Percentiles rank a stretch among this genome's conserved stretches.
phyloP scores from a whole-genome alignment of 352 stramenopile genomes.

The Globisporangium cederbergense region DNA sequence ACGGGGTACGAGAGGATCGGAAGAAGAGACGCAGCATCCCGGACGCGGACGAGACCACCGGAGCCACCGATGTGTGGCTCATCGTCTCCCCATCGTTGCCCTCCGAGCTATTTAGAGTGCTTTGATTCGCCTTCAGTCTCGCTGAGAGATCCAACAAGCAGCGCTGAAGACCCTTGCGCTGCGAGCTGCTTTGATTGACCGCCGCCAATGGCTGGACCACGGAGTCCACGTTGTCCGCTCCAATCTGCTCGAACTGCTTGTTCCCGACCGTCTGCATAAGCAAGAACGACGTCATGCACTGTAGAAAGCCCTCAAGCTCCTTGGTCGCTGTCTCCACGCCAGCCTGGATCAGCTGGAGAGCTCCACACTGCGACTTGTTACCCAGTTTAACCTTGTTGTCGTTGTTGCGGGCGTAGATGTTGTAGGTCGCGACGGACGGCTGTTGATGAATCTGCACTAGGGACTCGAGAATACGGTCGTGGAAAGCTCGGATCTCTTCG shows the following conservation, averaged over 20 bases:
- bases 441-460: background rate
- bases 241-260: background rate
- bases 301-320: slow-evolving; percentile 4
- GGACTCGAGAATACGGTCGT: slow-evolving; percentile 9
- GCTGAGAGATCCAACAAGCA: slow-evolving; percentile 8
- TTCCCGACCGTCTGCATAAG: slow-evolving; percentile 12
- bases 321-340: background rate
- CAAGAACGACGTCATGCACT: slow-evolving; percentile 19
- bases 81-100: background rate
- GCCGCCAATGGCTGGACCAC: background rate
- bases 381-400: slow-evolving; percentile 12
- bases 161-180: background rate
- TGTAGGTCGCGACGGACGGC: slow-evolving; percentile 1
- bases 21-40: slow-evolving; percentile 7
- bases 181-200: background rate
- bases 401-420: slow-evolving; percentile 14
- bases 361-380: slow-evolving; percentile 6
- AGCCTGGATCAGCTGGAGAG: background rate
- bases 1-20: background rate
- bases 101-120: background rate
- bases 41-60: slow-evolving; percentile 3
- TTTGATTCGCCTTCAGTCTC: background rate
- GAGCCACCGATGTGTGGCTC: background rate
- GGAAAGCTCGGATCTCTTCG: slow-evolving; percentile 21
- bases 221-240: background rate